A percentile compares a stretch with the other conserved stretches of the same genome.
phyloP scores from a whole-genome alignment of 805 yeast genomes.

The Debaryomyces hansenii region DNA sequence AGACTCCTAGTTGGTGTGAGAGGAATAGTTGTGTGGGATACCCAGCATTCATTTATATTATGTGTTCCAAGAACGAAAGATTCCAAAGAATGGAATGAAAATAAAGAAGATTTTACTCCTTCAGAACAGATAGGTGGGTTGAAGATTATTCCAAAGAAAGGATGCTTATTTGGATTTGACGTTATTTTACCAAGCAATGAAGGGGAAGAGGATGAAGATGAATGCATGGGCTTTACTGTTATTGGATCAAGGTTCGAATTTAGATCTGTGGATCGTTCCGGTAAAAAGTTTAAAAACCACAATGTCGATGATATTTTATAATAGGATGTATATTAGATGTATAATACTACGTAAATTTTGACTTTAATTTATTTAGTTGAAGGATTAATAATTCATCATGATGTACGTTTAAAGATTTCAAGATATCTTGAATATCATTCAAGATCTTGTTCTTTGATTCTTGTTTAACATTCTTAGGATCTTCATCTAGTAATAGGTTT shows the following conservation, averaged over 20 bases:
- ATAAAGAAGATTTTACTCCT: slow-evolving; percentile 17
- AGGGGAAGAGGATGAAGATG: slow-evolving; percentile 22
- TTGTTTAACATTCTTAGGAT: not conserved
- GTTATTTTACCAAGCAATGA: slow-evolving; percentile 19
- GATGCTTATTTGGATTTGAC: slow-evolving; percentile 59
- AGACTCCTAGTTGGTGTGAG: slow-evolving; percentile 55
- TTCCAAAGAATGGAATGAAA: slow-evolving; percentile 34
- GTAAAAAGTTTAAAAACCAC: slow-evolving; percentile 81
- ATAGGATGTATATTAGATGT: not conserved
- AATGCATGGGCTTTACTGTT: slow-evolving; percentile 56
- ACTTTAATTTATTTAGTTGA: slow-evolving; percentile 19
- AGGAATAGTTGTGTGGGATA: slow-evolving; percentile 86
- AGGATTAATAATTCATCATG: slow-evolving; percentile 22
- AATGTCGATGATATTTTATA: slow-evolving; percentile 57
- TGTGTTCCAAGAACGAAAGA: slow-evolving; percentile 46
- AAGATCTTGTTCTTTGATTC: not conserved
- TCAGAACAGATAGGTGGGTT: slow-evolving; percentile 57
- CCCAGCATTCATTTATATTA: slow-evolving; percentile 68
- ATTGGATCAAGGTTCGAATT: slow-evolving; percentile 79
- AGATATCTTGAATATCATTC: slow-evolving; percentile 10
- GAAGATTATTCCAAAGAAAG: slow-evolving; percentile 64
- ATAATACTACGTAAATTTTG: slow-evolving; percentile 7
- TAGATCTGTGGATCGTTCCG: slow-evolving; percentile 78
- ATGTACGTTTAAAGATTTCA: slow-evolving; percentile 11
- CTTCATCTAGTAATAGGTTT: slow-evolving; percentile 7